These are phyloP conservation scores for Tetracladium marchalianum DNA, from an alignment of 495 filamentous ascomycete genomes.

Conservation along the genomic window DNA sequence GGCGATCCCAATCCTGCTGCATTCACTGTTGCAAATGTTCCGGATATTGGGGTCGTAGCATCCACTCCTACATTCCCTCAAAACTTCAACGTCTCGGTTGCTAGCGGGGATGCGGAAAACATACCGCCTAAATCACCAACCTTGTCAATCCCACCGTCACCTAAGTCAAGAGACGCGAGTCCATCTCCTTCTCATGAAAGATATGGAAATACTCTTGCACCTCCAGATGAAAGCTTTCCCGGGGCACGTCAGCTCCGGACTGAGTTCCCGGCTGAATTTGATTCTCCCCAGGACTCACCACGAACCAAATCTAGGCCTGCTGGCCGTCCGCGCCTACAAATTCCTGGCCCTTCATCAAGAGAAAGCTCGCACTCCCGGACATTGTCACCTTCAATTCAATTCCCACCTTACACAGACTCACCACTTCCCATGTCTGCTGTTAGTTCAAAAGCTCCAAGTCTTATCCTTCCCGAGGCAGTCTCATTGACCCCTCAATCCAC, in stretches of 20 bases:
- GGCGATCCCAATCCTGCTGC: slow-evolving; percentile 4
- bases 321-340: slow-evolving; percentile 12
- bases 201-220: slow-evolving; percentile 13
- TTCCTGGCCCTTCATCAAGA: slow-evolving; percentile 14
- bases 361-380: slow-evolving; percentile 13
- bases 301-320: slow-evolving; percentile 17
- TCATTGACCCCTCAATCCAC: slow-evolving; percentile 21
- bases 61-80: slow-evolving; percentile 14
- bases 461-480: slow-evolving; percentile 13
- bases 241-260: slow-evolving; percentile 13
- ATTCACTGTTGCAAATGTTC: slow-evolving; percentile 13
- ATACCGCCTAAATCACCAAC: slow-evolving; percentile 18
- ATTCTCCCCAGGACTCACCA: slow-evolving; percentile 26
- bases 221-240: slow-evolving; percentile 17
- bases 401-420: slow-evolving; percentile 20
- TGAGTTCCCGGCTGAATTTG: slow-evolving; percentile 1
- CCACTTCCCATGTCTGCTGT: slow-evolving; percentile 15
- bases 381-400: slow-evolving; percentile 14
- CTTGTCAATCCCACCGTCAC: slow-evolving; percentile 30
- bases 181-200: slow-evolving; percentile 12
- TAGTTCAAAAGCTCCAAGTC: slow-evolving; percentile 16
- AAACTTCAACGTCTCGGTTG: background rate
- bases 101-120: background rate
- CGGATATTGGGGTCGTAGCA: slow-evolving; percentile 17
- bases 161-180: slow-evolving; percentile 16